Percentiles rank a stretch among this genome's conserved stretches.
phyloP scores from a whole-genome alignment of 2,329 filamentous ascomycete genomes.

The Alternaria angustiovoidea region DNA sequence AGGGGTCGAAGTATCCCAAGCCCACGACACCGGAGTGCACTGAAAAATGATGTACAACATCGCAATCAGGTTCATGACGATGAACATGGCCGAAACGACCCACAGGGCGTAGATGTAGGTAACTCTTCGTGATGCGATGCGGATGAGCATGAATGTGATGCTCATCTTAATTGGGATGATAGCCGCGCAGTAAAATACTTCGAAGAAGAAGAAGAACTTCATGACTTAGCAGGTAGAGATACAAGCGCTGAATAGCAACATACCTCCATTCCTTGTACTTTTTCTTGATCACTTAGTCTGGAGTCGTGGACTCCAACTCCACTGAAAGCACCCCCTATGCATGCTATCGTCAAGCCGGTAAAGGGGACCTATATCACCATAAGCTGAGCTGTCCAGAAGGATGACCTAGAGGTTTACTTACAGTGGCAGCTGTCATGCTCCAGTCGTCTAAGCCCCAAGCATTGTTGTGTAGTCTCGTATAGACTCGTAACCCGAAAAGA shows the following conservation, averaged over 20 bases:
- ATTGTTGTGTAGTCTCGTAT: conserved; percentile 14
- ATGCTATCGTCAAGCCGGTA: conserved; percentile 15
- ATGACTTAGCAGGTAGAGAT: neutral
- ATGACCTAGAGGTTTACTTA: neutral
- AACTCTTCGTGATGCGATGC: conserved; percentile 10
- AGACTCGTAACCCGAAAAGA: conserved; percentile 13
- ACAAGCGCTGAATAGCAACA: neutral
- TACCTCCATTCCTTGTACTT: conserved; percentile 13
- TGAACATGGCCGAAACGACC: conserved; percentile 13
- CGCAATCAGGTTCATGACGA: conserved; percentile 16
- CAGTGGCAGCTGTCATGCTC: conserved; percentile 15
- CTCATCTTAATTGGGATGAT: conserved; percentile 19
- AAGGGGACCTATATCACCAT: conserved; percentile 7
- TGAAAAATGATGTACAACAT: conserved; percentile 17
- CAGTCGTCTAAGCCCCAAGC: conserved; percentile 18
- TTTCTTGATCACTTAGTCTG: conserved; percentile 1
- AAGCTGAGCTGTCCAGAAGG: neutral
- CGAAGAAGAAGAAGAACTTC: conserved; percentile 16
- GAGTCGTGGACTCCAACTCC: conserved; percentile 12
- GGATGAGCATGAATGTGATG: conserved; percentile 18
- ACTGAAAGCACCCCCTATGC: conserved; percentile 15
- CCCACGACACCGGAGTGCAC: conserved; percentile 13
- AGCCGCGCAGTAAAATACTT: conserved; percentile 14
- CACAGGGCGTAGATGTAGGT: conserved; percentile 13
- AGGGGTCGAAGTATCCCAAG: conserved; percentile 15